Evolutionary conservation across 2,329 filamentous ascomycete genomes (phyloP).

Genomic region (Colletotrichum musae): DNA sequence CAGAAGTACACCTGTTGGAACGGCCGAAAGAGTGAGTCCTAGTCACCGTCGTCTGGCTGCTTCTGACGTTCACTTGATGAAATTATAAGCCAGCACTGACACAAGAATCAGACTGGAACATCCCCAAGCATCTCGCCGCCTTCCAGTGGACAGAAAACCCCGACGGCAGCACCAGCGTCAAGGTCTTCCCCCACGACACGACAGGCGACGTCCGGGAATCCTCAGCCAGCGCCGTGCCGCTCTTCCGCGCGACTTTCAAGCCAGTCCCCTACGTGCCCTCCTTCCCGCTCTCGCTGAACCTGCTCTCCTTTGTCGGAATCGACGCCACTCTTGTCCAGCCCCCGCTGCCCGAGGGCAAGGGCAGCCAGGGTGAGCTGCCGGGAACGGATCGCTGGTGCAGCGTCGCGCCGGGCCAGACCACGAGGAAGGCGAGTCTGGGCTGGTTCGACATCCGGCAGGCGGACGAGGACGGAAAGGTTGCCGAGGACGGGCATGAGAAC

Average conservation of each 20-base stretch:
- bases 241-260: slow-evolving; percentile 63
- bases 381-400: slow-evolving; percentile 64
- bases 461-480: slow-evolving; percentile 45
- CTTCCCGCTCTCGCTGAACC: slow-evolving; percentile 59
- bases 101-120: slow-evolving; percentile 63
- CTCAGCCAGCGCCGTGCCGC: slow-evolving; percentile 52
- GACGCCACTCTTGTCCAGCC: slow-evolving; percentile 62
- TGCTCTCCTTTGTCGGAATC: slow-evolving; percentile 58
- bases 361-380: slow-evolving; percentile 57
- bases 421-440: slow-evolving; percentile 52
- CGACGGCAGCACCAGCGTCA: slow-evolving; percentile 55
- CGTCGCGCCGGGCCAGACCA: slow-evolving; percentile 50
- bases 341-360: slow-evolving; percentile 59
- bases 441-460: slow-evolving; percentile 64
- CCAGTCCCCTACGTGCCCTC: slow-evolving; percentile 57
- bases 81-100: background rate
- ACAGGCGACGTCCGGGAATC: slow-evolving; percentile 49
- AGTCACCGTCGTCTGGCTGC: no score
- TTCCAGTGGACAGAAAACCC: slow-evolving; percentile 61
- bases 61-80: background rate
- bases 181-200: slow-evolving; percentile 62
- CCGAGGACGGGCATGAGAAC: slow-evolving; percentile 51
- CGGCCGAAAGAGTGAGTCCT: slow-evolving; percentile 61
- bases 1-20: slow-evolving; percentile 67
- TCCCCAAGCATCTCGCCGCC: slow-evolving; percentile 68